phyloP scores from a whole-genome alignment of 345 rosid species.

The Acer campestre region DNA sequence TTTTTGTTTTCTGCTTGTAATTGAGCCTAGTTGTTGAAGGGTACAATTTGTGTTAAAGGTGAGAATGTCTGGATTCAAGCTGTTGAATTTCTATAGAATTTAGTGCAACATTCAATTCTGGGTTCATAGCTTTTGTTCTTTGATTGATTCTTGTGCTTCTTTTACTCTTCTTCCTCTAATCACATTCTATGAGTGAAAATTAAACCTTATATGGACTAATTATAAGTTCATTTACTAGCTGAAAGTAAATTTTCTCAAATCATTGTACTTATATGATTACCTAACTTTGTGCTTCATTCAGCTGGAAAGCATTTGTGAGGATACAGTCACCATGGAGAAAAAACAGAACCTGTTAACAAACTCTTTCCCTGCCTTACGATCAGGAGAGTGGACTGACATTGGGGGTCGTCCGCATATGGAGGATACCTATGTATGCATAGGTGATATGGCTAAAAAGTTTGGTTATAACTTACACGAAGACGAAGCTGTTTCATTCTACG shows the following conservation, averaged over 20 bases:
- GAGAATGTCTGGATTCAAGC: too few relatives aligned
- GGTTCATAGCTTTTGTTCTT: background rate
- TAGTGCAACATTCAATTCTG: background rate
- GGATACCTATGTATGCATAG: slow-evolving; percentile 79
- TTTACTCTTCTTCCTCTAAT: background rate
- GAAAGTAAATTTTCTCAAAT: background rate
- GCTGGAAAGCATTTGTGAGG: slow-evolving; percentile 71
- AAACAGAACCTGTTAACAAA: slow-evolving; percentile 31
- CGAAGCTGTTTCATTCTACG: slow-evolving; percentile 66
- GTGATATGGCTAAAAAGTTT: slow-evolving; percentile 58
- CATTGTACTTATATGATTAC: background rate
- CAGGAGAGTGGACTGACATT: slow-evolving; percentile 85
- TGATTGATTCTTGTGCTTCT: background rate
- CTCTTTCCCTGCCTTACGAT: slow-evolving; percentile 59
- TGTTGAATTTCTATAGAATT: too few relatives aligned
- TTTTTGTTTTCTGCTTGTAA: background rate
- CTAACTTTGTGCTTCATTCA: slow-evolving; percentile 28
- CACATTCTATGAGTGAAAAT: background rate
- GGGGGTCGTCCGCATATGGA: slow-evolving; percentile 70
- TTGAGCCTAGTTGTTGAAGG: background rate
- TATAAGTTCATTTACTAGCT: background rate
- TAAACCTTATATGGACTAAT: background rate
- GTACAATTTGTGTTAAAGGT: background rate
- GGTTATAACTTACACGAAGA: slow-evolving; percentile 36
- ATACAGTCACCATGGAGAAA: slow-evolving; percentile 37